A percentile compares a stretch with the other conserved stretches of the same genome.
These are phyloP conservation scores for Claviceps spartinae DNA, from an alignment of 2,329 filamentous ascomycete species.

Conservation along the genomic window DNA sequence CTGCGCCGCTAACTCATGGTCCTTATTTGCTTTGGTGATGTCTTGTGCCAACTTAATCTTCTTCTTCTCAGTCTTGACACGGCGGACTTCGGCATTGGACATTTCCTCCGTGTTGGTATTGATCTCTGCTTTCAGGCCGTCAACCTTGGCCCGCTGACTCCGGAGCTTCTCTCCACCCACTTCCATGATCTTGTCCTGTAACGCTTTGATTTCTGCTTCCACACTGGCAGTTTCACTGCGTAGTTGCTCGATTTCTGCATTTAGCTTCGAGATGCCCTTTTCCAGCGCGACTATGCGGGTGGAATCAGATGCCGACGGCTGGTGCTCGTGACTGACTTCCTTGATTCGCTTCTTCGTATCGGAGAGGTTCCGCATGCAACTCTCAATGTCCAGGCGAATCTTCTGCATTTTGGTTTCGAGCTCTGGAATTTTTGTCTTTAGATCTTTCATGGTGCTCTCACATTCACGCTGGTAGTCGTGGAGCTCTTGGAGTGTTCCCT, in stretches of 20 bases:
- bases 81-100: constrained; percentile 74
- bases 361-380: constrained; percentile 66
- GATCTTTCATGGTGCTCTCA: constrained; percentile 56
- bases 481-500: constrained; percentile 70
- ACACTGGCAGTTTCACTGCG: constrained; percentile 76
- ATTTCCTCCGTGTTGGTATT: constrained; percentile 66
- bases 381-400: constrained; percentile 76
- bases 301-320: constrained; percentile 70
- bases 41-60: constrained; percentile 78
- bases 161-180: constrained; percentile 88
- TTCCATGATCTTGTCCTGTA: constrained; percentile 98
- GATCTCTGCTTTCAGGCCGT: constrained; percentile 77
- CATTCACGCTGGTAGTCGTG: constrained; percentile 73
- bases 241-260: constrained; percentile 67
- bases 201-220: constrained; percentile 79
- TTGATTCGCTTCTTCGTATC: constrained; percentile 77
- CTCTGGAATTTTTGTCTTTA: constrained; percentile 67
- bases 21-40: constrained; percentile 61
- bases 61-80: constrained; percentile 89
- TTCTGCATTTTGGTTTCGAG: constrained; percentile 89
- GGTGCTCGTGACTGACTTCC: constrained; percentile 69
- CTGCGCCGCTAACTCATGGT: constrained; percentile 55
- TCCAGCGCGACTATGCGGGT: constrained; percentile 57
- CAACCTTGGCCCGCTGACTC: constrained; percentile 80
- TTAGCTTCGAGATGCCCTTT: constrained; percentile 61